Evolutionary conservation across 1,284 basidiomycete species (phyloP), one percentile per base, ranked within the genome.

Genomic region (Chondrostereum purpureum): DNA sequence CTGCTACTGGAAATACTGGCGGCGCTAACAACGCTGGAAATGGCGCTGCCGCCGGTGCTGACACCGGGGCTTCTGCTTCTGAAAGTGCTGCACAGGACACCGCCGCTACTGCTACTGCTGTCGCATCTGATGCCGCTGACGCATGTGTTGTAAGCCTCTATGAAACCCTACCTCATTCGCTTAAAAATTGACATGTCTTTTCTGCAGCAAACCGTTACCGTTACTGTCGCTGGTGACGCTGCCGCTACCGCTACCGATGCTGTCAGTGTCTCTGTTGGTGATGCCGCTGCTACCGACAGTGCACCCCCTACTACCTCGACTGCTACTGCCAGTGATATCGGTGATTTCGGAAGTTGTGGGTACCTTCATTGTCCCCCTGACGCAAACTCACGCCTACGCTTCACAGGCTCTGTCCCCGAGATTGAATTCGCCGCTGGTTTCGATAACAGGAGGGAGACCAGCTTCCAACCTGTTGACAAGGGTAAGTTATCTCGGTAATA

Each of bases 361-460:
- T n/a, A n/a, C n/a, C n/a, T n/a, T n/a, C n/a, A n/a, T n/a, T n/a
- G n/a, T n/a, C n/a, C n/a, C n/a, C n/a, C n/a, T n/a, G n/a, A n/a
- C n/a, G n/a, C n/a, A n/a, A n/a, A n/a, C n/a, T n/a, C n/a, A n/a
- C n/a, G n/a, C n/a, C n/a, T n/a, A n/a, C n/a, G n/a, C n/a, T n/a
- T n/a, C n/a, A n/a, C n/a, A n/a, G n/a, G n/a, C n/a, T 64, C 71
- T 3, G 62, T 73, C 20, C 78, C 78, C 11, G 60, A 78, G 58
- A 80, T 85, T 50, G 69, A 76, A 51, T 83, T 83, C 53, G 78
- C 67, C 21, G 65, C 57, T 6, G 78, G 78, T 5, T 78, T 83
- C 49, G 77, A 83, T 53, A 63, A 63, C 50, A 69, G 80, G 42
- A 73, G 67, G 52, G 80, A 81, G 53, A 78, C 75, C 11, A 69